phyloP scores from a whole-genome alignment of 768 basidiomycete genomes.

The Suillus occidentalis region DNA sequence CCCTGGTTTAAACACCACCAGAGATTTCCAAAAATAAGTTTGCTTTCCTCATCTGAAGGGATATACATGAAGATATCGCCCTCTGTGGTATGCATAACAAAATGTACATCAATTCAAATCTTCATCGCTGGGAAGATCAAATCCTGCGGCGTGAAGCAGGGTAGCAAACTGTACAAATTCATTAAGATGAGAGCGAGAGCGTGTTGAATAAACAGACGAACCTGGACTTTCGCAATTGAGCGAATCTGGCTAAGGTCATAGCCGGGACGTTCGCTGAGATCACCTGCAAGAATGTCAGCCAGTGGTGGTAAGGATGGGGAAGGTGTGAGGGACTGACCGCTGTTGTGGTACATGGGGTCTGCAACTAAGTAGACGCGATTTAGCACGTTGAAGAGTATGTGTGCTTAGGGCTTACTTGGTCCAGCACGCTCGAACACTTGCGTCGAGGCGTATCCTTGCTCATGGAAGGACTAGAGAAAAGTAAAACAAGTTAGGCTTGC shows the following conservation, averaged over 20 bases:
- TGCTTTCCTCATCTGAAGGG: neutral
- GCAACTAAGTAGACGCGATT: slow-evolving; percentile 48
- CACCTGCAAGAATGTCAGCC: slow-evolving; percentile 44
- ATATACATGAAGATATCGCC: neutral
- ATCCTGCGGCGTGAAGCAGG: slow-evolving; percentile 68
- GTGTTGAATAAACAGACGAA: slow-evolving; percentile 28
- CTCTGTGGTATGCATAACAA: neutral
- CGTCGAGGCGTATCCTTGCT: slow-evolving; percentile 82
- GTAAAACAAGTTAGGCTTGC: slow-evolving; percentile 4
- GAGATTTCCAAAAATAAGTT: neutral
- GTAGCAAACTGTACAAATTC: slow-evolving; percentile 58
- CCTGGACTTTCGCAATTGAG: slow-evolving; percentile 87
- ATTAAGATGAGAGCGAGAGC: neutral
- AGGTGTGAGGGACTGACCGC: slow-evolving; percentile 42
- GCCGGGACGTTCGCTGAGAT: slow-evolving; percentile 74
- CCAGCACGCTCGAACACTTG: slow-evolving; percentile 89
- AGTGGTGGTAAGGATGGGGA: neutral
- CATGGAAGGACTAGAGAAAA: slow-evolving; percentile 63
- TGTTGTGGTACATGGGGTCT: slow-evolving; percentile 90
- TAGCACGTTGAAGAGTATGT: neutral
- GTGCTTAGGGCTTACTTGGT: slow-evolving; percentile 44
- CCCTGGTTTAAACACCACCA: neutral
- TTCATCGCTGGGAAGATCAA: slow-evolving; percentile 34
- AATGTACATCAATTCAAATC: slow-evolving; percentile 4
- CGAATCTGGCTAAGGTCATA: slow-evolving; percentile 83